Evolutionary conservation across 2,329 filamentous ascomycete genomes (phyloP), one percentile per base, ranked within the genome.

Genomic region (Fusarium protoensiforme): DNA sequence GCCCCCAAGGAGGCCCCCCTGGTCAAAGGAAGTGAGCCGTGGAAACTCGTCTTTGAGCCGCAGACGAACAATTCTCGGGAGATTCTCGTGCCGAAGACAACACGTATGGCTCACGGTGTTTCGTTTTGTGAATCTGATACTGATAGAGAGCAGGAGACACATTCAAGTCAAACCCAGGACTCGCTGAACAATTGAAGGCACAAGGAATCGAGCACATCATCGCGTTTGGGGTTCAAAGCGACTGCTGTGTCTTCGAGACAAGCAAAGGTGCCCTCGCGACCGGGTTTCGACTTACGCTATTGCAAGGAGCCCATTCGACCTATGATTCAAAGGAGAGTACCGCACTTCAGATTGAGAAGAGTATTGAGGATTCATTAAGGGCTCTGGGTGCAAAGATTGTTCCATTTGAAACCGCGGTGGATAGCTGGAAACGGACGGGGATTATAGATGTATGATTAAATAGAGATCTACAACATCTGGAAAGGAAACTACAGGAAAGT

Each of bases 261-360:
- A 65, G 68, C 27, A 71, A 65, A 31, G 69, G 69, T 20, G 68
- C 68, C 9, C 64, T 72, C 18, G 56, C 35, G 16, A 68, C 68
- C 9, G 69, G 69, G n/a, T 65, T 72, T 22, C 24, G 60, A 24
- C 51, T 65, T 29, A 72, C 68, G 3, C 33, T 72, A 16, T 27
- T 72, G 8, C 51, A 65, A 8, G 69, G 68, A 7, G 68, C 68
- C 20, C 68, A 70, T n/a, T 71, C 68, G 22, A 71, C 68, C 11
- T 71, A 71, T 13, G 53, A 70, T 22, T 33, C 57, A 5, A 33
- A 54, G 22, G 22, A 27, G 14, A 67, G 27, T 7, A 22, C 62
- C 10, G 61, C 68, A 13, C 22, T 54, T 36, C 8, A 70, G 33
- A 65, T 66, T 31, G 68, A 70, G 29, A 16, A 27, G 24, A 51